phyloP scores from a whole-genome alignment of 257 asterid genomes.

The Plectranthus barbatus region DNA sequence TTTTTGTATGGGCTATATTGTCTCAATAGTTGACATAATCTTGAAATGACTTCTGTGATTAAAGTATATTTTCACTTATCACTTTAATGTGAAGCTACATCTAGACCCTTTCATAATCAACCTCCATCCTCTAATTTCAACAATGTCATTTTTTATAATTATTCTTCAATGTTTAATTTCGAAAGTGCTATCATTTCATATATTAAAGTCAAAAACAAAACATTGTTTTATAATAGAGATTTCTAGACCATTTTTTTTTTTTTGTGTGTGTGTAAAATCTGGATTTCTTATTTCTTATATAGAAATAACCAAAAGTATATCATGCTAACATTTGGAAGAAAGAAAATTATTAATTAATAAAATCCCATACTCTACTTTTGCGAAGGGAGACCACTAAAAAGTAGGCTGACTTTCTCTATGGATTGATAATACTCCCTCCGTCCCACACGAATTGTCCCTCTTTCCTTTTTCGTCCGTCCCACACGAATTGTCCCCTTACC shows the following conservation, averaged over 20 bases:
- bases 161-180: not conserved
- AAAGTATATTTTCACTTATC: not conserved
- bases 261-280: not conserved
- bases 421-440: not conserved
- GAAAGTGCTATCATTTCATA: not conserved
- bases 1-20: slow-evolving; percentile 13
- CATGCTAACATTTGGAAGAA: not conserved
- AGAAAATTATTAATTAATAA: not conserved
- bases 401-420: not conserved
- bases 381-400: not conserved
- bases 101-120: not conserved
- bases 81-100: not conserved
- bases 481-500: too few relatives aligned
- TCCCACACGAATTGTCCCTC: too few relatives aligned
- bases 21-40: slow-evolving; percentile 10
- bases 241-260: not conserved
- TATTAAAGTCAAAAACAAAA: not conserved
- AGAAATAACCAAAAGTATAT: not conserved
- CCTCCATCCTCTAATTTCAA: not conserved
- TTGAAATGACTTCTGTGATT: not conserved
- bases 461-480: too few relatives aligned
- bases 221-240: not conserved
- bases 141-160: not conserved
- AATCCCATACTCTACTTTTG: not conserved
- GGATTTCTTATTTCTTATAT: not conserved